Conservation (phyloP, 495 filamentous ascomycete species). For the Aspergillus affinis region DNA sequence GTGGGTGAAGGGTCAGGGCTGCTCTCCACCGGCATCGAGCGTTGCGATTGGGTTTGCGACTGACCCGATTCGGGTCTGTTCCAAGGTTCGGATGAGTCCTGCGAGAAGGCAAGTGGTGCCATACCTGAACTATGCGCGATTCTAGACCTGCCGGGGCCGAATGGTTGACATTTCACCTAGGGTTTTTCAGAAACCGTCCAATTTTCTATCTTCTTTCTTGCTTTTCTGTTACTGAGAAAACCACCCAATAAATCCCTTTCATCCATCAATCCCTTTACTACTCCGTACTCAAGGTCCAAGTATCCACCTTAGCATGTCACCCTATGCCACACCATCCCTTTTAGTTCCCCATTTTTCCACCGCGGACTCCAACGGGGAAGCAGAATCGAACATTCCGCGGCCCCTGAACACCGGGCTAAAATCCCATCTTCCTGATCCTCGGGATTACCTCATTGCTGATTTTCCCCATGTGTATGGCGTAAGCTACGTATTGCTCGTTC, state of each 20-base stretch:
- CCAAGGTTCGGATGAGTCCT: background rate
- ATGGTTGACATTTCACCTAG: no score
- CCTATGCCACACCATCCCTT: conserved; percentile 2
- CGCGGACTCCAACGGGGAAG: conserved; percentile 18
- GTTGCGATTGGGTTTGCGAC: background rate
- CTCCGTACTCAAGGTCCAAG: background rate
- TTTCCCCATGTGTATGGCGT: conserved; percentile 12
- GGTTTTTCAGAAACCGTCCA: no score
- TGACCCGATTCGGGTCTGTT: conserved; percentile 1
- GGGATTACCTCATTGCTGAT: conserved; percentile 16
- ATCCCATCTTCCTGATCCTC: conserved; percentile 23
- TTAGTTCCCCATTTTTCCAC: conserved; percentile 11
- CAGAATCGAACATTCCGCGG: conserved; percentile 22
- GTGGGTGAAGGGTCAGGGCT: conserved; percentile 14
- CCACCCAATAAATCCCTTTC: no score
- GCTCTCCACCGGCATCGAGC: conserved; percentile 16
- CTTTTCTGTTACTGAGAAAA: no score
- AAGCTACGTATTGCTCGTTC: conserved; percentile 2
- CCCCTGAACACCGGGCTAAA: conserved; percentile 19
- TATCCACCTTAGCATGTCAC: background rate
- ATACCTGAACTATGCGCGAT: background rate
- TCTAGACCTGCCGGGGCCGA: background rate
- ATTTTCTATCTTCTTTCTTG: no score
- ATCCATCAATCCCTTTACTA: background rate
- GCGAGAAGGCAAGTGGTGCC: background rate